Evolutionary conservation across 1,284 basidiomycete genomes (phyloP).

Genomic region (Phaffia rhodozyma): DNA sequence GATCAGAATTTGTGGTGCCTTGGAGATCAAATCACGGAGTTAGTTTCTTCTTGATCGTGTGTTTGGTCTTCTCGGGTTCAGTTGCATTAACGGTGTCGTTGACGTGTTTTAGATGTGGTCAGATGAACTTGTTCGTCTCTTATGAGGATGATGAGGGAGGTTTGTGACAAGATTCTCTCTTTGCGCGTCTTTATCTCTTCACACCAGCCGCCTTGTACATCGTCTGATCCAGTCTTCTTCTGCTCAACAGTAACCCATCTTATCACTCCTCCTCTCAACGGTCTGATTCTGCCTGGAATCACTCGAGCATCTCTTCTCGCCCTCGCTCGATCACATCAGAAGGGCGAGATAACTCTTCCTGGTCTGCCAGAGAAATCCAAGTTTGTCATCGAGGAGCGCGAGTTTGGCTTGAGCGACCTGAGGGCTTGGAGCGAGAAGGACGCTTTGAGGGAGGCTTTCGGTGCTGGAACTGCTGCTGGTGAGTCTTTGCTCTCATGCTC

Average conservation of each 20-base stretch:
- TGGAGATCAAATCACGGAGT: slow-evolving; percentile 21
- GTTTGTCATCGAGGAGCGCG: slow-evolving; percentile 44
- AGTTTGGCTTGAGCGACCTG: slow-evolving; percentile 53
- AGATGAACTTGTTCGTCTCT: slow-evolving; percentile 59
- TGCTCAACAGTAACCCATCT: slow-evolving; percentile 45
- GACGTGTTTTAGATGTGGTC: slow-evolving; percentile 38
- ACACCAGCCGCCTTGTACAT: not conserved
- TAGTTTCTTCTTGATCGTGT: slow-evolving; percentile 19
- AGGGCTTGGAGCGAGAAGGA: slow-evolving; percentile 41
- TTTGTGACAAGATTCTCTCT: slow-evolving; percentile 25
- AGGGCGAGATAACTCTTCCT: slow-evolving; percentile 21
- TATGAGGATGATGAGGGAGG: slow-evolving; percentile 41
- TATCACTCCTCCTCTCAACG: slow-evolving; percentile 62
- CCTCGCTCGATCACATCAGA: slow-evolving; percentile 39
- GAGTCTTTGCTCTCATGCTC: not conserved
- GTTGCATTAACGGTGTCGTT: not conserved
- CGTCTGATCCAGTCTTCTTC: not conserved
- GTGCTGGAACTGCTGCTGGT: slow-evolving; percentile 54
- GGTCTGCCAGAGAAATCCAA: slow-evolving; percentile 19
- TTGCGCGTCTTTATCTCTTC: slow-evolving; percentile 12
- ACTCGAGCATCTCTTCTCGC: slow-evolving; percentile 60
- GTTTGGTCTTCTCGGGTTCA: not conserved
- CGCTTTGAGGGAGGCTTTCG: slow-evolving; percentile 54
- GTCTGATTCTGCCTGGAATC: slow-evolving; percentile 58
- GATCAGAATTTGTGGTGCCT: slow-evolving; percentile 52